Evolutionary conservation across 306 rosid species (phyloP), one percentile per base, ranked within the genome.

Genomic region (Echinosophora koreensis): DNA sequence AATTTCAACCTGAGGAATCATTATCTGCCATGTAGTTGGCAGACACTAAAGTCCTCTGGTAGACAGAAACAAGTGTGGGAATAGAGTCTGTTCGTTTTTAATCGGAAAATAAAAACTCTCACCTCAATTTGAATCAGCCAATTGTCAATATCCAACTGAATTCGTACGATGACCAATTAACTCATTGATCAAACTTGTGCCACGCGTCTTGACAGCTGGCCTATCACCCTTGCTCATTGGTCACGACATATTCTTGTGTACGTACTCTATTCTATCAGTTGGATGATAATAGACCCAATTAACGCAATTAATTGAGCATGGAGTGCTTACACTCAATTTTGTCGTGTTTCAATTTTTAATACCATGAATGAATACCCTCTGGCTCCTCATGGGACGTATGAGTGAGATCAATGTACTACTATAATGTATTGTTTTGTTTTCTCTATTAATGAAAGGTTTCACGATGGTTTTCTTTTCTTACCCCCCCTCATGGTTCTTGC

Each of bases 191-290:
- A 17, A 47, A 46, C 70, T 58, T 66, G 41, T n/a, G 70, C 69
- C 75, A 57, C 66, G 60, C n/a, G 6, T 81, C 41, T 37, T 10
- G 41, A 70, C 79, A 82, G 51, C 71, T 77, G 79, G 58, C 65
- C 5, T 51, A 9, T 50, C 61, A 38, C 47, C 57, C 49, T 44
- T 51, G 75, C 52, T 57, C 27, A 16, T 27, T n/a, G 38, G 56
- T 41, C 9, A 44, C 10, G 49, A 44, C 49, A 77, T 51, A 16
- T 16, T 77, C 52, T n/a, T 5, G 4, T 66, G 58, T 77, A 35
- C 57, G 46, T 66, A 58, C 47, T 74, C 54, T 59, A 59, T 30
- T 74, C 54, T 59, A 59, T 30, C 18, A 39, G 35, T 54, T 72
- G 38, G 3, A 12, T 42, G 4, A 42, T 50, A 55, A 49, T 27